Evolutionary conservation across 2,329 filamentous ascomycete species (phyloP).

Genomic region (Pestalotiopsis sp.): DNA sequence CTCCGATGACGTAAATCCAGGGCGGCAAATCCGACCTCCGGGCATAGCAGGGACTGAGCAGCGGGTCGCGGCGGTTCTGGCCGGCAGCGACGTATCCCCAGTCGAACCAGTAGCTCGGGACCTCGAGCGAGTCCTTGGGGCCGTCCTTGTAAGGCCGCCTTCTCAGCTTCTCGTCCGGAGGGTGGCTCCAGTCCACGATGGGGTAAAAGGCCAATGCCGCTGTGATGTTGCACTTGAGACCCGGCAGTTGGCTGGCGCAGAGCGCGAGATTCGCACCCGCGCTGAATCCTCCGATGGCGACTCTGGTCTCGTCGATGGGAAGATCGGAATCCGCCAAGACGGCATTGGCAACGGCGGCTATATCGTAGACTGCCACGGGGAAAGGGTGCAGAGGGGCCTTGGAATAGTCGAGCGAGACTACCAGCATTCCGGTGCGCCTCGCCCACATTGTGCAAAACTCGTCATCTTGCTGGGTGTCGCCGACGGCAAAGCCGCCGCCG

Average conservation of each 20-base stretch:
- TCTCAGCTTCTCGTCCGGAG: constrained; percentile 29
- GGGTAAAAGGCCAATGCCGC: constrained; percentile 41
- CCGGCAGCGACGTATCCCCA: constrained; percentile 44
- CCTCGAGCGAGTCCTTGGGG: constrained; percentile 31
- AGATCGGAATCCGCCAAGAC: constrained; percentile 40
- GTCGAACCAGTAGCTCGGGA: constrained; percentile 34
- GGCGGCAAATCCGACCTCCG: constrained; percentile 37
- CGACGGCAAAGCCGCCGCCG: constrained; percentile 44
- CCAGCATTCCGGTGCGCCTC: constrained; percentile 37
- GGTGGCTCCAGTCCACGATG: constrained; percentile 41
- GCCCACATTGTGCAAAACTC: constrained; percentile 45
- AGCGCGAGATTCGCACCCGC: constrained; percentile 46
- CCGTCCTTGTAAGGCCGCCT: constrained; percentile 38
- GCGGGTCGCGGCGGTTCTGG: constrained; percentile 36
- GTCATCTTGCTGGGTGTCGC: constrained; percentile 40
- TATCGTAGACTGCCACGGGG: constrained; percentile 40
- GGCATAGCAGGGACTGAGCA: constrained; percentile 41
- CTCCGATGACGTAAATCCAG: constrained; percentile 44
- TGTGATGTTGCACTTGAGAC: constrained; percentile 34
- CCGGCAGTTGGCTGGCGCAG: constrained; percentile 37
- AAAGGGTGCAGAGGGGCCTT: constrained; percentile 42
- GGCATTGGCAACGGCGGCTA: constrained; percentile 39
- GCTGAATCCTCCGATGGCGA: constrained; percentile 46
- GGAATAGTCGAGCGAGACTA: constrained; percentile 45
- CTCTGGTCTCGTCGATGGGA: constrained; percentile 39